Base-by-base conservation (phyloP, 352 stramenopile species). In the Phytopythium boreale region DNA sequence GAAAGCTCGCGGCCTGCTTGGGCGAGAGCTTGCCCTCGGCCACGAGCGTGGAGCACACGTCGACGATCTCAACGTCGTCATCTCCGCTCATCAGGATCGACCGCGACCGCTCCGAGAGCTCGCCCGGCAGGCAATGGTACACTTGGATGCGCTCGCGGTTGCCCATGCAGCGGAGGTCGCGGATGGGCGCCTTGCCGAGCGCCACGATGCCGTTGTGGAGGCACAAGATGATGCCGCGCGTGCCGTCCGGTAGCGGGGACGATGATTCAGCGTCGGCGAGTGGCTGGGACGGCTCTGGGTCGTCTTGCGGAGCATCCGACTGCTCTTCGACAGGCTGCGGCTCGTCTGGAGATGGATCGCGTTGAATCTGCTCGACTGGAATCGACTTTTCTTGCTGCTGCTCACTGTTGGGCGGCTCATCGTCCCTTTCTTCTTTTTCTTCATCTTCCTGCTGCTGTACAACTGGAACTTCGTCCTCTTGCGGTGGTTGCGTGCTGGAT, bases 71-170 rank as follows among this genome's bases (percentile, higher is more conserved):
- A 31, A 82, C 66, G 36, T 73, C 64, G 34, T 71, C 63, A 44
- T 86, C 79, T 2, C 68, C 55, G 60, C 63, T 58, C 20, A 67
- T 68, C 26, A 87, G 47, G 8, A 85, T 51, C 51, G 70, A 62
- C 2, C 72, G 64, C 8, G 75, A 80, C 15, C 63, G 36, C 51
- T 58, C 66, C 2, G 70, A 82, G 29, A 87, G 56, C 39, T 87
- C 77, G 24, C 68, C 61, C 0, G 73, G 66, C 11, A 83, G 62
- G 64, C 79, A 88, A 24, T 82, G 76, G 46, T 87, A 75, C n/a
- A 87, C 66, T 46, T 88, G 75, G n/a, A 88, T 80, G 4, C 74
- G 59, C 50, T 86, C 73, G 0, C 59, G 69, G 59, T 84, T 86
- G 31, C 76, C 76, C 17, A 84, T 58, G 19, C 77, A 83, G 12